These are phyloP conservation scores for Lactarius hengduanensis DNA, from an alignment of 768 basidiomycete species.

Conservation along the genomic window DNA sequence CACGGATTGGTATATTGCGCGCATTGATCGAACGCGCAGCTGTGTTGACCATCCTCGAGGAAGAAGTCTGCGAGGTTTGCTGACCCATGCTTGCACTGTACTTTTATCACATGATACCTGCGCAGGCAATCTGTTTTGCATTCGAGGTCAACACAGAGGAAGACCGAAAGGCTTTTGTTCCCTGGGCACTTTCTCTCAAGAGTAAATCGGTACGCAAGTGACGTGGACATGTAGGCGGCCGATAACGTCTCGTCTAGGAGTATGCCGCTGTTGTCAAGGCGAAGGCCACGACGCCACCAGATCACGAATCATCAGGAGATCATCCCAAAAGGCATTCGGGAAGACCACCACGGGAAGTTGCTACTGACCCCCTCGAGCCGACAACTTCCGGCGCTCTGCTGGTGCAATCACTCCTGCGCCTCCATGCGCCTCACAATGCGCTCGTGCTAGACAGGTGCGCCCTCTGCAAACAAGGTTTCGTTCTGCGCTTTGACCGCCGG, in stretches of 20 bases:
- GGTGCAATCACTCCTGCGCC: constrained; percentile 75
- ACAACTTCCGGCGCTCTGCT: constrained; percentile 84
- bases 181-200: constrained; percentile 23
- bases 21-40: constrained; percentile 70
- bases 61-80: constrained; percentile 27
- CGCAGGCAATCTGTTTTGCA: constrained; percentile 29
- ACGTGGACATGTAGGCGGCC: not conserved
- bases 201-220: constrained; percentile 14
- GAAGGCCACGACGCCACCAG: constrained; percentile 4
- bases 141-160: constrained; percentile 23
- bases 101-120: constrained; percentile 19
- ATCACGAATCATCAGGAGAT: constrained; percentile 15
- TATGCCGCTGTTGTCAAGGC: constrained; percentile 26
- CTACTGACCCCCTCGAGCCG: constrained; percentile 49
- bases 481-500: constrained; percentile 9
- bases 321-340: constrained; percentile 30
- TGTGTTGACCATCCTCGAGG: constrained; percentile 14
- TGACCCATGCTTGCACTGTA: not conserved
- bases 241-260: constrained; percentile 27
- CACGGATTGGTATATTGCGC: constrained; percentile 75
- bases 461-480: not conserved
- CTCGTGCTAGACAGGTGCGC: constrained; percentile 68
- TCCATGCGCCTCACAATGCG: constrained; percentile 65
- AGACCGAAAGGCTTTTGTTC: constrained; percentile 24
- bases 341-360: constrained; percentile 13